These are phyloP conservation scores for Lophiotrema nucula DNA, from an alignment of 495 filamentous ascomycete species.

Conservation along the genomic window DNA sequence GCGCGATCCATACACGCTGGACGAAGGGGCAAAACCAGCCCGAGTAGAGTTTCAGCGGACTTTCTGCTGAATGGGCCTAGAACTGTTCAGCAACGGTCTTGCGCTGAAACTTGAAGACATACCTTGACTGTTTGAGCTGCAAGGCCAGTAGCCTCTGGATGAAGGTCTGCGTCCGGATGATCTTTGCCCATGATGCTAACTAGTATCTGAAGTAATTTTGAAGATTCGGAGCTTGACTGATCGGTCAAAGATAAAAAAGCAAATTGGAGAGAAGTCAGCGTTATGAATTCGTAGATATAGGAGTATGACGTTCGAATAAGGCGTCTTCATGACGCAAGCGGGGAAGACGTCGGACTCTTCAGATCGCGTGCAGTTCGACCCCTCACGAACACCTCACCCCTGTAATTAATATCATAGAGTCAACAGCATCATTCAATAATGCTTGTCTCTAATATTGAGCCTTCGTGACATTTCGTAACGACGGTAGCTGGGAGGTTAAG, in stretches of 20 bases:
- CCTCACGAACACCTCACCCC: no score
- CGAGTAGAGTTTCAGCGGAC: slow-evolving; percentile 55
- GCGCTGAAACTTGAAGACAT: neutral
- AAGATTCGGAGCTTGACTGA: no score
- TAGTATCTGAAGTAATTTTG: neutral
- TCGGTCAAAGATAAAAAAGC: no score
- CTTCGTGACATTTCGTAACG: no score
- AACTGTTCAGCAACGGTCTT: neutral
- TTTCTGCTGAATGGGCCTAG: slow-evolving; percentile 47
- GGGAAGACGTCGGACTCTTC: no score
- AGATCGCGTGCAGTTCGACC: no score
- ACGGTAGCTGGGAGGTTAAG: no score
- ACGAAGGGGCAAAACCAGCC: slow-evolving; percentile 60
- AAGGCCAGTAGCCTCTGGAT: slow-evolving; percentile 53
- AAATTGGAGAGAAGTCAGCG: no score
- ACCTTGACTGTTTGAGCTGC: slow-evolving; percentile 50
- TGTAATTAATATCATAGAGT: no score
- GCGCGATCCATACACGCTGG: slow-evolving; percentile 64
- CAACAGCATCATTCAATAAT: no score
- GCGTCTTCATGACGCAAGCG: slow-evolving; percentile 25
- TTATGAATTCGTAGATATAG: no score
- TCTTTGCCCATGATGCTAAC: slow-evolving; percentile 21
- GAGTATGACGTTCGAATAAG: neutral
- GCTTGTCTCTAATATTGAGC: no score
- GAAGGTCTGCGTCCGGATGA: slow-evolving; percentile 50